Conservation (phyloP, 179 eudicot species). For the Spinacia oleracea region DNA sequence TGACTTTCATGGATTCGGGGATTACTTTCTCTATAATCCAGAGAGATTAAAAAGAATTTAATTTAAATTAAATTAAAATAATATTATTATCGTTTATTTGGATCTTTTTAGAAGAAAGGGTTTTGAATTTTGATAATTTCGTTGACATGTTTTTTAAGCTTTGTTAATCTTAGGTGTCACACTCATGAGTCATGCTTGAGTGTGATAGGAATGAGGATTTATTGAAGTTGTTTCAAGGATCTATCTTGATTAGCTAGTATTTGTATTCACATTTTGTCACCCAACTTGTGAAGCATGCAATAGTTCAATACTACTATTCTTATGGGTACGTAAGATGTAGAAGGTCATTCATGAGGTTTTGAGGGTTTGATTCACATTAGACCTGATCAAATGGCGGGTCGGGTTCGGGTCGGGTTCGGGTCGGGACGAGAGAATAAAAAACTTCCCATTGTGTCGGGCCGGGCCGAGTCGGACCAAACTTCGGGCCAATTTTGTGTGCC, state of each 20-base stretch:
- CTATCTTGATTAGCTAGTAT: neutral
- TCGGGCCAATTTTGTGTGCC: no score
- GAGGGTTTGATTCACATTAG: no score
- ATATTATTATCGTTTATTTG: no score
- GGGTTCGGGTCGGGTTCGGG: no score
- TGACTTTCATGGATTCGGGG: constrained; percentile 18
- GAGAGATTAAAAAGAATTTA: neutral
- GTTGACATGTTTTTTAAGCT: neutral
- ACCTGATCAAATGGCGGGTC: no score
- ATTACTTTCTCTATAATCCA: constrained; percentile 24
- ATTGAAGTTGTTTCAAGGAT: neutral
- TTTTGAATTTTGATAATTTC: neutral
- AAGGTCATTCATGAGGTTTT: no score
- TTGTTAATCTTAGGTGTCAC: neutral
- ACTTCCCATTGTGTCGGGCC: no score
- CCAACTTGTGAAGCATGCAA: neutral
- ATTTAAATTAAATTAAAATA: neutral
- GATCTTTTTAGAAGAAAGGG: neutral
- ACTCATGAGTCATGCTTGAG: neutral
- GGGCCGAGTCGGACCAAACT: no score
- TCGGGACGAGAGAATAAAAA: no score
- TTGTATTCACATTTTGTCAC: neutral
- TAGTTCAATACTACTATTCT: neutral
- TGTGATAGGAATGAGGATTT: neutral
- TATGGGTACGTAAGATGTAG: neutral